phyloP scores from a whole-genome alignment of 1,284 basidiomycete species.

The Hemileia vastatrix region DNA sequence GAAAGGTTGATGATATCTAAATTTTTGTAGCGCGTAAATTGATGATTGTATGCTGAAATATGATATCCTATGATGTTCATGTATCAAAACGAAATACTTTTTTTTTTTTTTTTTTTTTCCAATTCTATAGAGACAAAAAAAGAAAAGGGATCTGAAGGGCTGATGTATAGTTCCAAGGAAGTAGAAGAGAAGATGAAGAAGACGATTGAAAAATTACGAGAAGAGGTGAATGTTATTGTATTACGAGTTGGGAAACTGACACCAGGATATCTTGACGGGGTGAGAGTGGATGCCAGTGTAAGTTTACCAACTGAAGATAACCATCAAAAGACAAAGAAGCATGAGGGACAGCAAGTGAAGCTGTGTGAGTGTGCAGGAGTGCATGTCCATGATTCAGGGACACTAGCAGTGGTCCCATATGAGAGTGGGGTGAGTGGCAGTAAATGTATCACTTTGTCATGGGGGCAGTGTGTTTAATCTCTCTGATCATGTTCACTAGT shows the following conservation, averaged over 20 bases:
- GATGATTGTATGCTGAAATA: too few species aligned
- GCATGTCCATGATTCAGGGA: slow-evolving; percentile 1
- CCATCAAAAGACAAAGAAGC: too few species aligned
- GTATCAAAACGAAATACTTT: too few species aligned
- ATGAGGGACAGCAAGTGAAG: background rate
- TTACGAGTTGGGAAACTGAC: slow-evolving; percentile 7
- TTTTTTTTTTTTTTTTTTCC: too few species aligned
- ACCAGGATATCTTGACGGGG: slow-evolving; percentile 8
- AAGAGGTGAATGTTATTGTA: slow-evolving; percentile 6
- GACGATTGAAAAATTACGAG: background rate
- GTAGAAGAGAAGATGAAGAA: slow-evolving; percentile 14
- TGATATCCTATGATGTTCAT: too few species aligned
- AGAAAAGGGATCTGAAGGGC: too few species aligned
- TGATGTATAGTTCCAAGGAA: too few species aligned
- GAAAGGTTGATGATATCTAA: too few species aligned
- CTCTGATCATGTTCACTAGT: background rate
- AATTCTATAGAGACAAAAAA: too few species aligned
- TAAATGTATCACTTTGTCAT: background rate
- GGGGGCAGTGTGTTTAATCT: background rate
- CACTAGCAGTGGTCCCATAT: slow-evolving; percentile 7
- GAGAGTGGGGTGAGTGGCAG: slow-evolving; percentile 4
- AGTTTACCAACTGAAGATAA: too few species aligned
- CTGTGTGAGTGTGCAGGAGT: slow-evolving; percentile 1
- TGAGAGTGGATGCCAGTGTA: too few species aligned
- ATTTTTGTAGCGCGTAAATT: too few species aligned